These are phyloP conservation scores for Moricandia moricandioides DNA, from an alignment of 345 rosid species.

Conservation along the genomic window DNA sequence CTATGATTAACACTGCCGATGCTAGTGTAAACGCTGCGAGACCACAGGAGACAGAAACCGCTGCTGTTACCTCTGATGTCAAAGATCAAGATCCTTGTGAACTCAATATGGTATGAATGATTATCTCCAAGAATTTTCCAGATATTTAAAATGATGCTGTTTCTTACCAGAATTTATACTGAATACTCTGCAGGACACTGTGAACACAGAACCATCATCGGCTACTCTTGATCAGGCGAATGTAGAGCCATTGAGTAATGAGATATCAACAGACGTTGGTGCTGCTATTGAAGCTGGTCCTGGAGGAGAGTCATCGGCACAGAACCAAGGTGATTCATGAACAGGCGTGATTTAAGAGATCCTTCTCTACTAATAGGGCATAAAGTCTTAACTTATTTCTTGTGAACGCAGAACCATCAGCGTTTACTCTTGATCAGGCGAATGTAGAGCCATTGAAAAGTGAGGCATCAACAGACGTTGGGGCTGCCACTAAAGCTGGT, in stretches of 20 bases:
- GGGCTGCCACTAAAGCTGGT: no score
- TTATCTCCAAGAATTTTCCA: background rate
- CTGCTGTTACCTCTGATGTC: constrained; percentile 7
- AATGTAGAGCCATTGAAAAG: no score
- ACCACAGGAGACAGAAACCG: constrained; percentile 8
- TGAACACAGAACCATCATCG: constrained; percentile 3
- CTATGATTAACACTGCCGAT: constrained; percentile 2
- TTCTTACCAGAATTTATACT: background rate
- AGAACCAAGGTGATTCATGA: constrained; percentile 26
- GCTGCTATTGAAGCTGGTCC: constrained; percentile 6
- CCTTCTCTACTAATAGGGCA: background rate
- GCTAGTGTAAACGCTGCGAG: background rate
- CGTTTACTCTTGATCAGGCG: no score
- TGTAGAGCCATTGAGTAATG: constrained; percentile 14
- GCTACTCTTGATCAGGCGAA: constrained; percentile 3
- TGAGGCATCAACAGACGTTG: no score
- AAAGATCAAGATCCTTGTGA: constrained; percentile 27
- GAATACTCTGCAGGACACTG: constrained; percentile 18
- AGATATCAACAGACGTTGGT: constrained; percentile 10
- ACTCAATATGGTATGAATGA: constrained; percentile 6
- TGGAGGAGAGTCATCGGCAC: constrained; percentile 24
- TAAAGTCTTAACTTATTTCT: no score
- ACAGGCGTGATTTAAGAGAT: background rate
- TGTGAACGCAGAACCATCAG: no score
- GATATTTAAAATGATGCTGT: background rate